A percentile compares a stretch with the other conserved stretches of the same genome.
Evolutionary conservation across 768 basidiomycete genomes (phyloP).

Genomic region (Russula sp.): DNA sequence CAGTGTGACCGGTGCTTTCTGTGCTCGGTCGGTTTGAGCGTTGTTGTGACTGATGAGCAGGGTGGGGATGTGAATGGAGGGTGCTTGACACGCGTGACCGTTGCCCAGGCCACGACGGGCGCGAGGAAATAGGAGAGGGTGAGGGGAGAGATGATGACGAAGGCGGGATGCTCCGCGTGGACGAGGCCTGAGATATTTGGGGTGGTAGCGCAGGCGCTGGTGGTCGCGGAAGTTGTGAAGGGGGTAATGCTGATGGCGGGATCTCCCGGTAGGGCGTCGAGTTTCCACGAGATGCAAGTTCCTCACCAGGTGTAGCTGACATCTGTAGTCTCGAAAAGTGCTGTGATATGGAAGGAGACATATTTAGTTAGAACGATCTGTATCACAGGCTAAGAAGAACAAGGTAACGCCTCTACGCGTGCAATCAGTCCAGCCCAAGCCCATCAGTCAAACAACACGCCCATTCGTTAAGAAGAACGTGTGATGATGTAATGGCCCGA

Average conservation of each 20-base stretch:
- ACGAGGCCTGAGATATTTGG: constrained; percentile 16
- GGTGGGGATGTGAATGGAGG: constrained; percentile 5
- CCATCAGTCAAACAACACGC: neutral
- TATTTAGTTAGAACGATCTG: constrained; percentile 2
- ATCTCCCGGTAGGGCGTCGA: neutral
- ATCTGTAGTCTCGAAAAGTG: neutral
- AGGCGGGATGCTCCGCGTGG: constrained; percentile 24
- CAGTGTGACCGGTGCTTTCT: neutral
- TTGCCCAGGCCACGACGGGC: constrained; percentile 6
- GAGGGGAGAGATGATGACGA: constrained; percentile 19
- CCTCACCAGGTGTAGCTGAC: neutral
- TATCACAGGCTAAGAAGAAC: neutral
- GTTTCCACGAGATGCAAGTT: neutral
- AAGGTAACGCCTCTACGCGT: neutral
- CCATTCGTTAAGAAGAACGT: neutral
- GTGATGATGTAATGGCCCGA: neutral
- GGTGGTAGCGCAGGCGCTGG: constrained; percentile 2
- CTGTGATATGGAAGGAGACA: constrained; percentile 2
- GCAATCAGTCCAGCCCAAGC: neutral
- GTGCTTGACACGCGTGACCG: constrained; percentile 15
- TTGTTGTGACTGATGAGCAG: neutral
- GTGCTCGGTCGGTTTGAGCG: constrained; percentile 2
- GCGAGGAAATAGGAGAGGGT: constrained; percentile 1
- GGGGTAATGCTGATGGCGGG: neutral
- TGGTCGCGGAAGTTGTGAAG: neutral